Conservation (phyloP, 1,284 basidiomycete genomes). For the Ceratorhiza oryzae-sativae region DNA sequence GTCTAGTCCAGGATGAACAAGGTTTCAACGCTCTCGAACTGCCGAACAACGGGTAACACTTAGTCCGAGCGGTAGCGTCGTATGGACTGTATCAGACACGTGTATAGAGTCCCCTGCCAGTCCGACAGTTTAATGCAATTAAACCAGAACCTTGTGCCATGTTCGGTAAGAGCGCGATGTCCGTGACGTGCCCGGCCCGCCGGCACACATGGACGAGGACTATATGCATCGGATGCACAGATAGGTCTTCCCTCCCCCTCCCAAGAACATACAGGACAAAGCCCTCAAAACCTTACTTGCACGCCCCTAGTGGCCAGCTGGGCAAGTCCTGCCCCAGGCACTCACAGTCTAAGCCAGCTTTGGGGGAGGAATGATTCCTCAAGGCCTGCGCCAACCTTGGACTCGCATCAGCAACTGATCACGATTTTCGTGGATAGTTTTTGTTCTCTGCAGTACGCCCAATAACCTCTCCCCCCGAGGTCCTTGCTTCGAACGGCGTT, state of each 20-base stretch:
- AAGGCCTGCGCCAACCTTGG: background rate
- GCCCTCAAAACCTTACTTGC: background rate
- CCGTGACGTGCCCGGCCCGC: background rate
- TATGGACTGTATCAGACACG: background rate
- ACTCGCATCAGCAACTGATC: background rate
- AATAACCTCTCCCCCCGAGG: background rate
- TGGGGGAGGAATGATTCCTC: background rate
- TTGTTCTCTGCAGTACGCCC: background rate
- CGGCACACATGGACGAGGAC: background rate
- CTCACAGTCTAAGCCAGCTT: background rate
- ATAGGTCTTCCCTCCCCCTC: background rate
- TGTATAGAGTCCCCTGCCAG: constrained; percentile 1
- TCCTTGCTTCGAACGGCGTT: background rate
- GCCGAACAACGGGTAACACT: constrained; percentile 3
- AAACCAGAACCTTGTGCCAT: background rate
- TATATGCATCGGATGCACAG: background rate
- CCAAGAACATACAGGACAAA: background rate
- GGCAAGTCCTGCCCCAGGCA: background rate
- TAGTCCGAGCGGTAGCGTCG: background rate
- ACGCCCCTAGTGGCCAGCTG: background rate
- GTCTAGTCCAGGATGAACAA: background rate
- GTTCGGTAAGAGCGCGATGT: background rate
- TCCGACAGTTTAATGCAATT: background rate
- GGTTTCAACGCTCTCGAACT: background rate
- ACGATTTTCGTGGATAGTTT: background rate